These are phyloP conservation scores for Alternaria alternata DNA, from an alignment of 2,329 filamentous ascomycete genomes.

Conservation along the genomic window DNA sequence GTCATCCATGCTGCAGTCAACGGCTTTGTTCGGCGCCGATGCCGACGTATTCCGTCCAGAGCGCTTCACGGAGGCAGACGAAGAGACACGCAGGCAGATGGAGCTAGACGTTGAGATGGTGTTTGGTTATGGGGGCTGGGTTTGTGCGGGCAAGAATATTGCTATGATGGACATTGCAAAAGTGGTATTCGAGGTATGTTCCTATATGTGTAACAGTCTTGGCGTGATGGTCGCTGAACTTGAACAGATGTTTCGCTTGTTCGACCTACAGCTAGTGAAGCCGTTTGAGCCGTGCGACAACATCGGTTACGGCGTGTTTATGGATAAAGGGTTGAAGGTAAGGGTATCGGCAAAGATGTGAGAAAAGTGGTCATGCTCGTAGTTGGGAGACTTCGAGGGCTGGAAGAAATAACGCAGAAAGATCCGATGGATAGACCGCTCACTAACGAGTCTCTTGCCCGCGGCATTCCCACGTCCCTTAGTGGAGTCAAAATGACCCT, in stretches of 20 bases:
- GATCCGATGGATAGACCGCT: too few relatives aligned
- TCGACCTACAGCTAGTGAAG: neutral
- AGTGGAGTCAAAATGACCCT: too few relatives aligned
- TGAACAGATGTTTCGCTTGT: conserved; percentile 1
- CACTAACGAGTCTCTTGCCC: too few relatives aligned
- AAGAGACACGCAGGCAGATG: neutral
- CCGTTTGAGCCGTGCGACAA: conserved; percentile 1
- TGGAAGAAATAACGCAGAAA: too few relatives aligned
- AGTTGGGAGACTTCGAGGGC: too few relatives aligned
- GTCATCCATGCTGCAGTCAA: conserved; percentile 1
- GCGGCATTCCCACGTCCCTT: too few relatives aligned
- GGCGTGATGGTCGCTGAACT: neutral
- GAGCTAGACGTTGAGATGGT: neutral
- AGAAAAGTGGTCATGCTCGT: neutral
- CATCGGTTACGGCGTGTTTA: neutral
- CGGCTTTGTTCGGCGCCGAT: neutral
- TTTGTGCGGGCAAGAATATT: conserved; percentile 7
- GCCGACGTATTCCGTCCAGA: conserved; percentile 3
- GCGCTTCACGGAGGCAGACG: neutral
- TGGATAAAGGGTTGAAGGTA: neutral
- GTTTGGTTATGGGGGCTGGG: conserved; percentile 6
- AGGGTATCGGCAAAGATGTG: neutral
- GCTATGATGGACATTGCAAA: conserved; percentile 5
- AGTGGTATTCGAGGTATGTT: conserved; percentile 3
- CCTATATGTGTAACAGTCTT: neutral